Evolutionary conservation across 2,329 filamentous ascomycete genomes (phyloP), one percentile per base, ranked within the genome.

Genomic region (Cercospora brassicicola): DNA sequence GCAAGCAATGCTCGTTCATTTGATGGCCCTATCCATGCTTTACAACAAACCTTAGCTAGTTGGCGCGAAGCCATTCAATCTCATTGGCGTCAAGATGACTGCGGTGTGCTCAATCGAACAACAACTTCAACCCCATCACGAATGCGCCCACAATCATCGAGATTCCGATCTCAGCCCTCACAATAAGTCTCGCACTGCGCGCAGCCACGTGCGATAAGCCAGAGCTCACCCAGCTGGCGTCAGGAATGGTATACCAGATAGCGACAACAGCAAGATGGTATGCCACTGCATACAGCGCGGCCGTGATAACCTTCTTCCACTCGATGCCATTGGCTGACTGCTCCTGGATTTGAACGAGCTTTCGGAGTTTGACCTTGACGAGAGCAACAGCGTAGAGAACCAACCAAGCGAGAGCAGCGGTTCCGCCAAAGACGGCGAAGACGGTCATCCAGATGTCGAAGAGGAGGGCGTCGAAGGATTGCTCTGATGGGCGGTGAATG

Each of bases 401-500:
- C 11, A 62, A 9, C 36, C 23, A 62, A 28, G 59, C 59, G 39
- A 62, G 39, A 20, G 59, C 59, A n/a, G 39, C 36, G 8, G 59
- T 48, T 0, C 59, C 59, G 8, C 59, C 59, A 36, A 51, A 62
- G 59, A 62, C 59, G 20, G 59, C 59, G 42, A 62, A 62, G 39
- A 62, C 39, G 20, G 59, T 62, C 59, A 51, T 62, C 59, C 59
- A 62, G 23, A 62, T 18, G 10, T 36, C 23, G 23, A 62, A 31
- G 26, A 62, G 36, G 5, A 30, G 20, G 18, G 31, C 42, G 9
- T 62, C 59, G 59, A 62, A 42, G 36, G 59, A 48, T 20, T 53
- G 59, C 20, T 61, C 59, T 9, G 45, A 7, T 11, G 45, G 10
- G 3, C 45, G 18, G 9, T 23, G 45, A 23, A 51, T 5, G 4